Evolutionary conservation across 2,329 filamentous ascomycete species (phyloP).

Genomic region (Aspergillus pseudotamarii): DNA sequence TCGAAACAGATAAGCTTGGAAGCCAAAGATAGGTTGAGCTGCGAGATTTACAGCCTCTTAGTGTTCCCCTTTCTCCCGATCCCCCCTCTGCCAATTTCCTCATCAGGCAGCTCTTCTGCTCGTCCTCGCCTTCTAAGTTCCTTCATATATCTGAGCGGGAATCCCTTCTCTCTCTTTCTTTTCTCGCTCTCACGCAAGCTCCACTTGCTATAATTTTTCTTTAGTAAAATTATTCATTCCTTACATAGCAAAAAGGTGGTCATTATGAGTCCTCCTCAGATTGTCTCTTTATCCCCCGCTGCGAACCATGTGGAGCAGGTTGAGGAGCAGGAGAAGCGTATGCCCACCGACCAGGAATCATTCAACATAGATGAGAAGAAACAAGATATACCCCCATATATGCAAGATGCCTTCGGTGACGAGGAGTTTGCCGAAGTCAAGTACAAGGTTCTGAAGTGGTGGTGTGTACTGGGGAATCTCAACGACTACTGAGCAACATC

Average conservation of each 20-base stretch:
- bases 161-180: not conserved
- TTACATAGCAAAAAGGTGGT: not conserved
- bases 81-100: not conserved
- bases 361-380: conserved; percentile 26
- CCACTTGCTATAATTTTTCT: not conserved
- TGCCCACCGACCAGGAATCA: conserved; percentile 13
- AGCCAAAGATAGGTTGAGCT: not conserved
- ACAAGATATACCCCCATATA: conserved; percentile 20
- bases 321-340: conserved; percentile 13
- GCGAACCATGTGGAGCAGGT: conserved; percentile 16
- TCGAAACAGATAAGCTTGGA: not conserved
- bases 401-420: conserved; percentile 44
- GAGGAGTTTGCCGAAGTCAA: conserved; percentile 49
- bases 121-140: not conserved
- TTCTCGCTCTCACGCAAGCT: not conserved
- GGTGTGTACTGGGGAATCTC: conserved; percentile 24
- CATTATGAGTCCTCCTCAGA: conserved; percentile 20
- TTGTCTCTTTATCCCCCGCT: conserved; percentile 13
- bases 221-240: not conserved
- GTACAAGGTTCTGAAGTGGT: conserved; percentile 56
- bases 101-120: not conserved
- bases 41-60: not conserved
- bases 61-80: not conserved
- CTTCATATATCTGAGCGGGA: not conserved
- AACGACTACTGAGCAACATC: not conserved